Base-by-base conservation (phyloP, 2,329 filamentous ascomycete genomes). In the Fusarium secorum region DNA sequence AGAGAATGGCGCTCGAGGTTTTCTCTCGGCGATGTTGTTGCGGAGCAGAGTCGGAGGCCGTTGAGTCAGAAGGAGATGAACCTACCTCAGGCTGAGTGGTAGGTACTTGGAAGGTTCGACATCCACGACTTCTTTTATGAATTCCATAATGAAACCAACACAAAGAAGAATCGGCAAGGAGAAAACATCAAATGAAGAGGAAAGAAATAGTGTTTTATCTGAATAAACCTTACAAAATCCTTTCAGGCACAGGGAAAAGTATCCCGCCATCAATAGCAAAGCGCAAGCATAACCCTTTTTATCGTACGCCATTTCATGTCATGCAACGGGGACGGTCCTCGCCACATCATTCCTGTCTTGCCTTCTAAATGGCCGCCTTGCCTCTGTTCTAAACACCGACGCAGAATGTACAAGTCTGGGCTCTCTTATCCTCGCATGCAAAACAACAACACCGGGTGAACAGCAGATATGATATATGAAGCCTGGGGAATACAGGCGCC, bases 301-400 rank as follows among this genome's bases (percentile, higher is more conserved):
- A 81, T 81, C 72, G 69, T 81, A 84, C 84, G 84, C 85, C 83
- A 78, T 77, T 77, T 78, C 76, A 85, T 85, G 83, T 78, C 76
- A 86, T 85, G 84, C 84, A 85, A 84, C 83, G 79, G 83, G 33
- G 42, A 63, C 49, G 81, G 81, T 80, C 81, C 77, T 82, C 75
- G 77, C 81, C 83, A 83, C 83, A 79, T 85, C 85, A 85, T 86
- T 81, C 83, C 83, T 63, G 61, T 64, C 83, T 52, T 61, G 45
- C 79, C 63, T 48, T 57, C 51, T 49, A 65, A 46, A 67, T 70
- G 67, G 68, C 65, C 55, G 51, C 54, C 71, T 61, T 44, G 52
- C 67, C 60, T 65, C 61, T 60, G 46, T 68, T 35, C 28, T 44
- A 53, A 70, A 70, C 59, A 64, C 64, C 46, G 63, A 56, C 36